Evolutionary conservation across 176 grass and related monocot species (phyloP), one percentile per base, ranked within the genome.

Genomic region (Rhynchospora breviuscula): DNA sequence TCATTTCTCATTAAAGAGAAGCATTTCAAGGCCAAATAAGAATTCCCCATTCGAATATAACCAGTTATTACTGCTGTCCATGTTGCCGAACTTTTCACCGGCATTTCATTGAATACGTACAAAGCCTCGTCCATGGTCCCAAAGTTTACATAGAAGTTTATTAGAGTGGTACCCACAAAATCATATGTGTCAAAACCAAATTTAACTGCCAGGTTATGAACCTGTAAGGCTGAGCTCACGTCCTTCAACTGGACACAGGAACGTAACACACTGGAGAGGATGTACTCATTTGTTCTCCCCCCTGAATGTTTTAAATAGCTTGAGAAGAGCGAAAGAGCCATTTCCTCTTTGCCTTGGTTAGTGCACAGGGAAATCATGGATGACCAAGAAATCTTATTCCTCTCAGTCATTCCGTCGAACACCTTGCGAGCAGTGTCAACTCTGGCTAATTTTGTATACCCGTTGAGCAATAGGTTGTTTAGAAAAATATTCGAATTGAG

Each of bases 61-160:
- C 90, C 91, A 9, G 91, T 63, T 22, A 94, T 92, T 60, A 94
- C 76, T 2, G 85, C 86, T 12, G 90, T 97, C 94, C 94, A 97
- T 59, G 90, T 94, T 33, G 89, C 90, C 0, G 84, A 87, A 65
- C 85, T 94, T 83, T 56, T 97, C 11, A 11, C 68, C 7, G 88
- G 88, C 18, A 94, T 91, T 9, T 86, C 76, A 63, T 86, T 6
- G 25, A 97, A 97, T 82, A 92, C 76, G 15, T 2, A 19, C 79
- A 90, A 89, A 0, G 88, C 94, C 0, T 63, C 63, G 53, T 85
- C 88, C 58, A 97, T 90, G 86, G 46, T 58, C 64, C 87, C 85
- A 71, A 68, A 46, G 80, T 94, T 94, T 3, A 85, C 48, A 52
- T 94, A 94, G 9, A 92, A 78, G 58, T 87, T 97, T 43, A 90